Evolutionary conservation across 352 stramenopile species (phyloP), one percentile per base, ranked within the genome.

Genomic region (Sclerospora graminicola): DNA sequence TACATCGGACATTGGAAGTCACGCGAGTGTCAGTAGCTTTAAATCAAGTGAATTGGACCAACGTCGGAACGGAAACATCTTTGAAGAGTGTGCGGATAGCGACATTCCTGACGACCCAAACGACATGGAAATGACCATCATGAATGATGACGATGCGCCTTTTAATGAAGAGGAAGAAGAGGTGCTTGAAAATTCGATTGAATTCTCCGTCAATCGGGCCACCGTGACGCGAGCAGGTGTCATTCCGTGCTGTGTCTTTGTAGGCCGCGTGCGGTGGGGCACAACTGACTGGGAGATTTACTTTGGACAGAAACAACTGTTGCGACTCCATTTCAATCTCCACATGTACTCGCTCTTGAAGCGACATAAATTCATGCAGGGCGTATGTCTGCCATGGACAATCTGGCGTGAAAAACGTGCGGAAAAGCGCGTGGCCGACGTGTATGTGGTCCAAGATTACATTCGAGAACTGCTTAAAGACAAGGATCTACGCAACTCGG

Each of bases 301-400:
- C 51, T 92, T 92, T 48, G 72, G 73, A 20, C 81, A 92, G 54
- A 92, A 92, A 57, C 78, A 92, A 38, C 45, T 92, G 4, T 40
- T 92, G 43, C 66, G 78, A 11, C 58, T 92, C 34, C 78, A 92
- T 47, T 29, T 82, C 2, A 79, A 77, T 43, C 37, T 91, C 8
- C 60, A 68, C 16, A 20, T 69, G 2, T 64, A 85, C 39, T 63
- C 69, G 21, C 46, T 84, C 1, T 43, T 72, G n/a, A 68, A 77
- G 15, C 53, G 60, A 6, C 66, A 63, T n/a, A 71, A 62, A 18
- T 38, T 69, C 9, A 41, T 86, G 40, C 63, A 60, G 0, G 61
- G 54, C 5, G 67, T 81, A 14, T 42, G 51, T 26, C 44, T 92
- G 14, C 81, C 81, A 9, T 89, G 77, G 73, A 90, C 81, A 9